These are phyloP conservation scores for Plasmodium yoelii DNA, from an alignment of 169 alveolate species.

Conservation along the genomic window DNA sequence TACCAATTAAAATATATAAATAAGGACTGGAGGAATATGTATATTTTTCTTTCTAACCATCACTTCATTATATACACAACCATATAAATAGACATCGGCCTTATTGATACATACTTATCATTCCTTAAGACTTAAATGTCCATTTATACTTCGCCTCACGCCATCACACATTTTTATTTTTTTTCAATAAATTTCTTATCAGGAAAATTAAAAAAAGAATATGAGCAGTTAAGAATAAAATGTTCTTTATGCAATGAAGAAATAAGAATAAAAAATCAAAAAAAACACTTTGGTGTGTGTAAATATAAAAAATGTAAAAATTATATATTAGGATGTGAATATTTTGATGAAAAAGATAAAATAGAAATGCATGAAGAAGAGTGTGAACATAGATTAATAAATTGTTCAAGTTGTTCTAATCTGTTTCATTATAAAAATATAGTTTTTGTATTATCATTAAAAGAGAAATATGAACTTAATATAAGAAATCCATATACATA, in stretches of 20 bases:
- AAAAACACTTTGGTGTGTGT: constrained; percentile 43
- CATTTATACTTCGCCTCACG: no score
- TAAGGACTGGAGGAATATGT: no score
- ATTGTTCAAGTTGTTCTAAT: constrained; percentile 72
- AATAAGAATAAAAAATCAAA: constrained; percentile 51
- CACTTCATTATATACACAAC: no score
- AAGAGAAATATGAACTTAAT: constrained; percentile 49
- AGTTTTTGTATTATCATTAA: constrained; percentile 39
- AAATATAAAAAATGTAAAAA: constrained; percentile 68
- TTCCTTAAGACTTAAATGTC: no score
- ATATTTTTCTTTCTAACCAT: no score
- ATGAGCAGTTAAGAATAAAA: constrained; percentile 65
- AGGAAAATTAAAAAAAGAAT: constrained; percentile 61
- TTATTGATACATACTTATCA: no score
- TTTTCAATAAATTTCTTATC: neutral
- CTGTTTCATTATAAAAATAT: constrained; percentile 73
- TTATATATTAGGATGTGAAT: constrained; percentile 75
- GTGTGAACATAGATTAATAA: constrained; percentile 74
- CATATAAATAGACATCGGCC: no score
- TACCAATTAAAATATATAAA: no score
- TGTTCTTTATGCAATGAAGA: constrained; percentile 43
- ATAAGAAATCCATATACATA: constrained; percentile 33
- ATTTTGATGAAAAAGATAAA: constrained; percentile 62
- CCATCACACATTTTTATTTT: no score
- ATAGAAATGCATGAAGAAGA: constrained; percentile 47